phyloP scores from a whole-genome alignment of 1,139 yeast species.

The Scheffersomyces cryptocercus region DNA sequence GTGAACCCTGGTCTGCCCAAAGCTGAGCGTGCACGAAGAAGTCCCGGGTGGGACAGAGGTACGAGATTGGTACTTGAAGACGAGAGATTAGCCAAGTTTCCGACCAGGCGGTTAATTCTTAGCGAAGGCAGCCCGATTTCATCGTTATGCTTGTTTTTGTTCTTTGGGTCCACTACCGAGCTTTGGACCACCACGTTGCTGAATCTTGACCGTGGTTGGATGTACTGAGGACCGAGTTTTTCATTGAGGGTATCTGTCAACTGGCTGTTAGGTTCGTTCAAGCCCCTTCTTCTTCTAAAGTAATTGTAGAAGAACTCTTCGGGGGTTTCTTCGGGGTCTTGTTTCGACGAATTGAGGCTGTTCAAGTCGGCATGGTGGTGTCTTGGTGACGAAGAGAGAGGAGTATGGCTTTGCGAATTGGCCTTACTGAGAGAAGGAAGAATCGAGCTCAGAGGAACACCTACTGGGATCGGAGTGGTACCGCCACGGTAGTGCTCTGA shows the following conservation, averaged over 20 bases:
- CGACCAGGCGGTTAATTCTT: conserved; percentile 41
- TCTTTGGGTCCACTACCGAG: conserved; percentile 40
- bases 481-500: no score
- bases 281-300: conserved; percentile 8
- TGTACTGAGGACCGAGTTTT: conserved; percentile 34
- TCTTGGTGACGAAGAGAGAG: conserved; percentile 5
- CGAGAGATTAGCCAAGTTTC: conserved; percentile 22
- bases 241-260: conserved; percentile 19
- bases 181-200: conserved; percentile 17
- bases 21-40: conserved; percentile 17
- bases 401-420: conserved; percentile 11
- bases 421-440: conserved; percentile 20
- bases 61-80: conserved; percentile 3
- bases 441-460: conserved; percentile 11
- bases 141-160: conserved; percentile 17
- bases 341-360: conserved; percentile 4
- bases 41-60: not conserved
- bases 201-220: conserved; percentile 48
- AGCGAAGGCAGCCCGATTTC: conserved; percentile 42
- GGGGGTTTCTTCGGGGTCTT: conserved; percentile 10
- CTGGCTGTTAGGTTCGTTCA: conserved; percentile 9
- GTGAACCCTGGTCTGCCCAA: conserved; percentile 24
- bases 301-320: conserved; percentile 34
- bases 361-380: conserved; percentile 1
- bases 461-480: not conserved